Conservation (phyloP, 129 eudicot genomes). For the Artemisia argyi region DNA sequence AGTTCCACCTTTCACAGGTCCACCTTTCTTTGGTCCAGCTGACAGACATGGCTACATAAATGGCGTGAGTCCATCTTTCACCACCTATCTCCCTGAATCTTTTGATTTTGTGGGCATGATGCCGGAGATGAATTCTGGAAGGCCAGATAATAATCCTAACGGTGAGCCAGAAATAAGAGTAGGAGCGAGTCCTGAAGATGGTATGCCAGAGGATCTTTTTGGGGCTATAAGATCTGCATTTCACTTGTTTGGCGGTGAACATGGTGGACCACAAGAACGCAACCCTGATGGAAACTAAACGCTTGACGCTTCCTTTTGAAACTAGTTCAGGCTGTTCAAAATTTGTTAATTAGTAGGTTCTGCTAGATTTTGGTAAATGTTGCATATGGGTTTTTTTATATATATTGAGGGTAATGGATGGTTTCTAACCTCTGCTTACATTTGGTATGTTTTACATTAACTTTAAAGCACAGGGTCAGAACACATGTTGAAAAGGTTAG, state of each 20-base stretch:
- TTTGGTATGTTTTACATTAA: not conserved
- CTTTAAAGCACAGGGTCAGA: not conserved
- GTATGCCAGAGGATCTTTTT: conserved; percentile 50
- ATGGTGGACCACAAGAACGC: conserved; percentile 40
- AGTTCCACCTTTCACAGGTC: conserved; percentile 37
- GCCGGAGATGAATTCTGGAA: conserved; percentile 37
- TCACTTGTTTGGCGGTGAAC: conserved; percentile 47
- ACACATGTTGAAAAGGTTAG: conserved; percentile 6
- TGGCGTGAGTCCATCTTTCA: conserved; percentile 21
- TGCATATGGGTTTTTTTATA: conserved; percentile 15
- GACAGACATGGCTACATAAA: too few species aligned
- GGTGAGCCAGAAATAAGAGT: conserved; percentile 41
- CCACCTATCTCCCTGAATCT: conserved; percentile 36
- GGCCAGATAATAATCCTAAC: conserved; percentile 22
- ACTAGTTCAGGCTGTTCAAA: conserved; percentile 6
- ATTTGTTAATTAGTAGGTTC: conserved; percentile 7
- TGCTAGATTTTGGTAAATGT: conserved; percentile 17
- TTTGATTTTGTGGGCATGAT: conserved; percentile 52
- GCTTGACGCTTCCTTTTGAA: conserved; percentile 3
- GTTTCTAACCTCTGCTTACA: conserved; percentile 9
- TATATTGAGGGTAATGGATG: conserved; percentile 2
- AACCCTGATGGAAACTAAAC: conserved; percentile 40
- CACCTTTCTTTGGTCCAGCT: too few species aligned
- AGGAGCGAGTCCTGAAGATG: conserved; percentile 42
- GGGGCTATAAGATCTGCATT: conserved; percentile 64